phyloP scores from a whole-genome alignment of 257 asterid genomes.

The Cinchona pubescens region DNA sequence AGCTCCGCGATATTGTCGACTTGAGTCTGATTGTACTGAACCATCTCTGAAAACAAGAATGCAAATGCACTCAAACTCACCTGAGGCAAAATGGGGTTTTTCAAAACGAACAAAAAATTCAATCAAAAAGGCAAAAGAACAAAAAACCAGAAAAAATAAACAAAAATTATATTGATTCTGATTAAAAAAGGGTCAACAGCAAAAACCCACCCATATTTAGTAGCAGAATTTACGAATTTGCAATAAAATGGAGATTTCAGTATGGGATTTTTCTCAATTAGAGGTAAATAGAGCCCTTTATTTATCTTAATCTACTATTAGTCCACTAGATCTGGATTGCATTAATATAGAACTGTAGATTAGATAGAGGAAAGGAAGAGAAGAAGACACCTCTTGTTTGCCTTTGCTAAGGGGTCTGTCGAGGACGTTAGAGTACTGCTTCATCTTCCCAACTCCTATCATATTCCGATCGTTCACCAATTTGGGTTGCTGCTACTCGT shows the following conservation, averaged over 20 bases:
- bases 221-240: neutral
- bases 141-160: neutral
- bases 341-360: neutral
- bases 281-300: slow-evolving; percentile 6
- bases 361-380: slow-evolving; percentile 5
- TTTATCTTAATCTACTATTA: neutral
- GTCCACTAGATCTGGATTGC: slow-evolving; percentile 6
- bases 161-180: neutral
- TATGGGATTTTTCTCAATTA: neutral
- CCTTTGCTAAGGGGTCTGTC: slow-evolving; percentile 92
- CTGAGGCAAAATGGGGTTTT: slow-evolving; percentile 33
- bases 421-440: slow-evolving; percentile 78
- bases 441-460: slow-evolving; percentile 86
- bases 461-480: slow-evolving; percentile 26
- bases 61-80: slow-evolving; percentile 88
- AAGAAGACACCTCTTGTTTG: slow-evolving; percentile 78
- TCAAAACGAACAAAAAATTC: neutral
- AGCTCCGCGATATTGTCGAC: slow-evolving; percentile 79
- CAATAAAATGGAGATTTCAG: neutral
- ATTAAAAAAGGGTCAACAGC: neutral
- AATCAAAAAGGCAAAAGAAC: neutral
- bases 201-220: slow-evolving; percentile 7
- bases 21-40: slow-evolving; percentile 91
- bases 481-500: neutral
- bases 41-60: slow-evolving; percentile 85